Conservation (phyloP, 441 rosid species). For the Gossypium gossypioides region DNA sequence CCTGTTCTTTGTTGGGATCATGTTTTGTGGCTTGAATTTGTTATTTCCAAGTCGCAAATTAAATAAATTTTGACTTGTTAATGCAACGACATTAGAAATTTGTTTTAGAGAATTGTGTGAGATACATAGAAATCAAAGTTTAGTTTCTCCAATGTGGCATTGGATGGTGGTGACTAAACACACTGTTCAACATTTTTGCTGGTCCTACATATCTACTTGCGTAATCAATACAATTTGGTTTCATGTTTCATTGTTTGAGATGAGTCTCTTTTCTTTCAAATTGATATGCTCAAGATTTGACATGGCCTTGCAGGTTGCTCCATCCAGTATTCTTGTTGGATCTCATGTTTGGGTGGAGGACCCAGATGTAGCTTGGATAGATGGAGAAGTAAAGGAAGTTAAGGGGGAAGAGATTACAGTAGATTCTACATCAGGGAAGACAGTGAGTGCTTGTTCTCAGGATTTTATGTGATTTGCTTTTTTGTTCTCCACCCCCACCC, state of each 20-base stretch:
- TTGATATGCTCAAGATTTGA: constrained; percentile 10
- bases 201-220: background rate
- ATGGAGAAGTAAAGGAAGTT: constrained; percentile 65
- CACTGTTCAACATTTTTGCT: background rate
- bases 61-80: background rate
- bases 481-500: background rate
- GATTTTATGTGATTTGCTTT: background rate
- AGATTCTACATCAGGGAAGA: constrained; percentile 45
- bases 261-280: background rate
- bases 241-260: constrained; percentile 4
- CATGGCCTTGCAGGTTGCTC: constrained; percentile 40
- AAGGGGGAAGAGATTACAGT: constrained; percentile 48
- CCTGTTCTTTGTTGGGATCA: background rate
- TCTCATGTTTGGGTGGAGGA: constrained; percentile 81
- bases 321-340: constrained; percentile 43
- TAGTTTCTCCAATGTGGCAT: background rate
- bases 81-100: background rate
- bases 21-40: background rate
- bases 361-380: constrained; percentile 71
- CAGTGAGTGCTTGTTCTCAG: constrained; percentile 32
- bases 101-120: background rate
- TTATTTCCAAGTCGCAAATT: background rate
- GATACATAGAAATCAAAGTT: background rate
- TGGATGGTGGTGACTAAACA: background rate
- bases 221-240: background rate